Base-by-base conservation (phyloP, 495 filamentous ascomycete species). In the Copromyces sp. region DNA sequence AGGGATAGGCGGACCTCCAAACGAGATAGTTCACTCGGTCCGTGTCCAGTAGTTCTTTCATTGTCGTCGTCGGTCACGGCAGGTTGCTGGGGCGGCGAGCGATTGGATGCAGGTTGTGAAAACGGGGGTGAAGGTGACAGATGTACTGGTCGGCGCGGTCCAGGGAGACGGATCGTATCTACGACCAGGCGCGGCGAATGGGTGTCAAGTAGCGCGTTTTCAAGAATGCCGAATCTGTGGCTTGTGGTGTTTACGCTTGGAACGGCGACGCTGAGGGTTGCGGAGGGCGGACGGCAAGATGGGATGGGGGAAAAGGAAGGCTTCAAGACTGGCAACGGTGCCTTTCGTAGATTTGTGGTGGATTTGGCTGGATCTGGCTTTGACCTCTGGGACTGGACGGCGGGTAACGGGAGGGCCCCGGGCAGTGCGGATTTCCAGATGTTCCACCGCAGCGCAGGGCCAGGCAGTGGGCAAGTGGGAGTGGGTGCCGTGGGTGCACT, bases 11-110 rank as follows among this genome's bases (percentile, higher is more conserved):
- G 82, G 88, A 98, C 93, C 94, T 94, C 93, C 94, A 97, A 86
- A 99, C 93, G 84, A 99, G 87, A 87, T 95, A 98, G 88, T 98
- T 99, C 85, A 98, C 89, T 84, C 95, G 91, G 86, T 98, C 89
- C 74, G 94, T 95, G 82, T 93, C 91, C 78, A 99, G 88, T 73
- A 83, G 77, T 78, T 88, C 87, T 80, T 88, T 88, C 86, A 88
- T 86, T 71, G 77, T 83, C 77, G 81, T 72, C 73, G 71, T 72
- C 75, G 74, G 44, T 42, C 73, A 61, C 73, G 75, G 73, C 73
- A 77, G 75, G 71, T 72, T 69, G 53, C 53, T 35, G 45, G 71
- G 77, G 77, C 73, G 77, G 77, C 74, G 76, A 74, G 75, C 73
- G 81, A 71, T 74, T 42, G 61, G 39, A 73, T 32, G 40, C 38